Evolutionary conservation across 2,329 filamentous ascomycete species (phyloP).

Genomic region (Fusarium sp.): DNA sequence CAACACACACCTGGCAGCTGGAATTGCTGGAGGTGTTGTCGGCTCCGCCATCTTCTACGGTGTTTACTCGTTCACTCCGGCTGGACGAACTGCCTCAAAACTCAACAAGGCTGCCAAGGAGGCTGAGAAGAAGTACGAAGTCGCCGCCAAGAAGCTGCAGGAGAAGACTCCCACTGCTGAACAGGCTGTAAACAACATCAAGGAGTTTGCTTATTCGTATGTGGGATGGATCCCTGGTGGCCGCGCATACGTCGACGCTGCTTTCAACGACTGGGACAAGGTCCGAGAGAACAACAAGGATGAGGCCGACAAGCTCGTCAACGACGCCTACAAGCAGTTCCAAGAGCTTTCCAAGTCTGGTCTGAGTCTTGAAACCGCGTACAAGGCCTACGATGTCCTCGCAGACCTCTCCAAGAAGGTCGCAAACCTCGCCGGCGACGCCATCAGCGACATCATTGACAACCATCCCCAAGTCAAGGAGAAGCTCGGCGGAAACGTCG

Average conservation of each 20-base stretch:
- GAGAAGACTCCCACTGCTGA: conserved; percentile 73
- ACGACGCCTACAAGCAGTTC: conserved; percentile 75
- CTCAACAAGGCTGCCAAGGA: conserved; percentile 63
- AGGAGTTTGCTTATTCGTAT: conserved; percentile 75
- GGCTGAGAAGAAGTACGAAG: conserved; percentile 70
- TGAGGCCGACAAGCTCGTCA: conserved; percentile 77
- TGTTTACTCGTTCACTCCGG: conserved; percentile 58
- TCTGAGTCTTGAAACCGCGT: conserved; percentile 71
- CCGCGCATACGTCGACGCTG: conserved; percentile 73
- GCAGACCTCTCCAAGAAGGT: conserved; percentile 71
- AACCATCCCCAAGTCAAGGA: conserved; percentile 81
- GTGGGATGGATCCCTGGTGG: conserved; percentile 79
- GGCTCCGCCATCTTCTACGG: conserved; percentile 58
- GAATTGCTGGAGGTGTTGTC: conserved; percentile 58
- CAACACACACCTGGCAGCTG: conserved; percentile 53
- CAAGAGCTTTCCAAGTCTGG: conserved; percentile 70
- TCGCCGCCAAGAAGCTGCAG: conserved; percentile 70
- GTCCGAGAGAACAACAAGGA: conserved; percentile 75
- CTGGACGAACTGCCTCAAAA: conserved; percentile 54
- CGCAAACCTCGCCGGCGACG: conserved; percentile 71
- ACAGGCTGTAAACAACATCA: conserved; percentile 74
- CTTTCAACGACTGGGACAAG: conserved; percentile 77
- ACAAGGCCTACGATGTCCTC: conserved; percentile 71
- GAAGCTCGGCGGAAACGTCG: conserved; percentile 75
- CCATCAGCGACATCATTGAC: conserved; percentile 73